Evolutionary conservation across 2,329 filamentous ascomycete genomes (phyloP).

Genomic region (Pseudocercospora eumusae): DNA sequence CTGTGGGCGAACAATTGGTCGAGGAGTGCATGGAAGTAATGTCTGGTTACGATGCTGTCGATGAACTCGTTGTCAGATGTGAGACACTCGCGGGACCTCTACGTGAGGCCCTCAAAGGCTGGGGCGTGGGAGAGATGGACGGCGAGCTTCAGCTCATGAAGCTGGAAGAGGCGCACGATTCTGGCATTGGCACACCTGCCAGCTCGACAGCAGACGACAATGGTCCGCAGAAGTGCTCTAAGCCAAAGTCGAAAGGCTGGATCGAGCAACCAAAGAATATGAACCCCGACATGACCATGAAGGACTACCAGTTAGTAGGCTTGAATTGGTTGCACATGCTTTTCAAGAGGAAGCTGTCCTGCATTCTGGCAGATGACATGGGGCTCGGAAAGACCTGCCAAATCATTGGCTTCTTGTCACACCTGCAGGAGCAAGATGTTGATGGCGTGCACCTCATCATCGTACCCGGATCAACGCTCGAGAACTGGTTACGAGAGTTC

Average conservation of each 20-base stretch:
- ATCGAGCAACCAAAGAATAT: constrained; percentile 74
- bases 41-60: constrained; percentile 77
- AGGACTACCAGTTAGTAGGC: constrained; percentile 91
- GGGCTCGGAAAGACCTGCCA: constrained; percentile 93
- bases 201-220: constrained; percentile 40
- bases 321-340: constrained; percentile 91
- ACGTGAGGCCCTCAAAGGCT: constrained; percentile 64
- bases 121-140: constrained; percentile 64
- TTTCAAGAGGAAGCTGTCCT: constrained; percentile 75
- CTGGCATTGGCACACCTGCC: constrained; percentile 65
- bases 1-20: constrained; percentile 67
- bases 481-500: constrained; percentile 95
- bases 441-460: constrained; percentile 80
- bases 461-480: constrained; percentile 88
- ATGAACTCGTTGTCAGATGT: constrained; percentile 75
- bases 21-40: constrained; percentile 72
- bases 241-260: constrained; percentile 51
- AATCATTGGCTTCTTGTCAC: constrained; percentile 86
- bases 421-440: constrained; percentile 69
- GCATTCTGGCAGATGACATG: constrained; percentile 97
- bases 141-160: constrained; percentile 64
- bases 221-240: constrained; percentile 29
- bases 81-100: constrained; percentile 70
- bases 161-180: constrained; percentile 60
- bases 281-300: constrained; percentile 74